Conservation (phyloP, 1,284 basidiomycete species). For the Fomitopsis pinicola region DNA sequence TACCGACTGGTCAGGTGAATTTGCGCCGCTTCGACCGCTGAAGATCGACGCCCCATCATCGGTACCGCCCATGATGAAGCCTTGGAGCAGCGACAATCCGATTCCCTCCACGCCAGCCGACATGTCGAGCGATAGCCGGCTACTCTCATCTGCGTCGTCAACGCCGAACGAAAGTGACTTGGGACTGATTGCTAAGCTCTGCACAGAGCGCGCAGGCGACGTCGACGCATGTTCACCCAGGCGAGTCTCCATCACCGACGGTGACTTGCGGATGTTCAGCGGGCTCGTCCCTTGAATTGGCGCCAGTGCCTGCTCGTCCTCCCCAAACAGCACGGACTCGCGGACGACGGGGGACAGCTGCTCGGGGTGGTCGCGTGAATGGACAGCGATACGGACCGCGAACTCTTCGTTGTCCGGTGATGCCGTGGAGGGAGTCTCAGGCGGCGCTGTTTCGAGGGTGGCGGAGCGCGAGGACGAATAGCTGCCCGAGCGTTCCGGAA, state of each 20-base stretch:
- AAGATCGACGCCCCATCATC: slow-evolving; percentile 20
- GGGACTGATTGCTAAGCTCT: slow-evolving; percentile 4
- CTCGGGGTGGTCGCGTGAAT: background rate
- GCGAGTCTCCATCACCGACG: background rate
- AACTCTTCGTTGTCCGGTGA: background rate
- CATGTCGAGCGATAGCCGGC: slow-evolving; percentile 28
- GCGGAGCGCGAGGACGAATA: background rate
- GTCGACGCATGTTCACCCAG: too few relatives aligned
- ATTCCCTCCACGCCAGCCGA: slow-evolving; percentile 64
- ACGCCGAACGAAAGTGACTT: slow-evolving; percentile 7
- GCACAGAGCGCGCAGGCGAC: background rate
- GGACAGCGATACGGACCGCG: background rate
- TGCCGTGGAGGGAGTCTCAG: background rate
- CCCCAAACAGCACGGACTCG: background rate
- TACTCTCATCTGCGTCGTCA: slow-evolving; percentile 19
- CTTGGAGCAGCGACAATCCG: slow-evolving; percentile 60
- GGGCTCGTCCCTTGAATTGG: background rate
- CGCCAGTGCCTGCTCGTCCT: background rate
- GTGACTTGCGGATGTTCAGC: slow-evolving; percentile 5
- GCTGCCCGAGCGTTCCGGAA: slow-evolving; percentile 9
- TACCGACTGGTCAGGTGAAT: slow-evolving; percentile 9
- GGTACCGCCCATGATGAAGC: slow-evolving; percentile 31
- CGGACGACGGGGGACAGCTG: background rate
- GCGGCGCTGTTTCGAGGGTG: background rate
- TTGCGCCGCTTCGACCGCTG: slow-evolving; percentile 2